phyloP scores from a whole-genome alignment of 306 rosid species.

The Gastrolobium bilobum region DNA sequence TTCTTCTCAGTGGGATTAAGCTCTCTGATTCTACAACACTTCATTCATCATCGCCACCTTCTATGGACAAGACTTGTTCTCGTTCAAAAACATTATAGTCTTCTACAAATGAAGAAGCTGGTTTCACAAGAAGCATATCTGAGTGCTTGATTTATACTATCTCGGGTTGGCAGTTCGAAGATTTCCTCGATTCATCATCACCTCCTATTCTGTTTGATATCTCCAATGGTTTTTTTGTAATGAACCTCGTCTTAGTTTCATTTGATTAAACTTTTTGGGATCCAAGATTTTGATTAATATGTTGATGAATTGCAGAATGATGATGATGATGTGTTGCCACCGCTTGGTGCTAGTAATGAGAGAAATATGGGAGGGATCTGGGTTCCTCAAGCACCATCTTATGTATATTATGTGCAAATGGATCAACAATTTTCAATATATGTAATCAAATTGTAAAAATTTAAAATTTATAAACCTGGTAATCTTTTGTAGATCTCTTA shows the following conservation, averaged over 20 bases:
- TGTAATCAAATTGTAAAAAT: too few species aligned
- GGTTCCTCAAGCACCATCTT: constrained; percentile 69
- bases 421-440: too few species aligned
- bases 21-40: constrained; percentile 60
- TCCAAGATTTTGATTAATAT: constrained; percentile 1
- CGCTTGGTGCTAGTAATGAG: constrained; percentile 53
- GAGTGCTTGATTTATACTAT: constrained; percentile 77
- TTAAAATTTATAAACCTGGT: too few species aligned
- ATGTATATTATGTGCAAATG: constrained; percentile 37
- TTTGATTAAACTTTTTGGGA: background rate
- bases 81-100: too few species aligned
- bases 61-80: background rate
- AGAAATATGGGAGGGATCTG: constrained; percentile 54
- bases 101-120: constrained; percentile 36
- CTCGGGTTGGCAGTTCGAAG: constrained; percentile 87
- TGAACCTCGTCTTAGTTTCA: background rate
- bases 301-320: constrained; percentile 41
- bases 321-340: constrained; percentile 43
- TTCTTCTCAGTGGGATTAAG: constrained; percentile 80
- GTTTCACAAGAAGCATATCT: constrained; percentile 68
- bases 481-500: too few species aligned
- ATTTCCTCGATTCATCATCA: constrained; percentile 1
- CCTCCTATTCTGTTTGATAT: constrained; percentile 56
- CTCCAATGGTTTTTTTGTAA: constrained; percentile 57
- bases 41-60: constrained; percentile 48